Conservation (phyloP, 1,284 basidiomycete species). For the Butyriboletus appendiculatus region DNA sequence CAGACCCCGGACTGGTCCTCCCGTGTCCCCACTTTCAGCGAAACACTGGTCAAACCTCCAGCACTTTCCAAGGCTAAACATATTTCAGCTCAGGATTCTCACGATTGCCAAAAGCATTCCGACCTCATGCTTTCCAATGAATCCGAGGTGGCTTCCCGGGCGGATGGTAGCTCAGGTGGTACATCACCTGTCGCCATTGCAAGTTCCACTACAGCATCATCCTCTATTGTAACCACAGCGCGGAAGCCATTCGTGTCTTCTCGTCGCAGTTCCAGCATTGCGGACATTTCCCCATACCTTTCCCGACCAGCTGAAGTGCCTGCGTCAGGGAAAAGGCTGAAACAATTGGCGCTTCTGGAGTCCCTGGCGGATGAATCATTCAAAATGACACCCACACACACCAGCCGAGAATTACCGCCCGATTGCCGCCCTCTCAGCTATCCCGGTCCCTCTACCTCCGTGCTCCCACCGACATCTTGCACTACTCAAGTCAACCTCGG, state of each 20-base stretch:
- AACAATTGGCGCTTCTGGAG: slow-evolving; percentile 75
- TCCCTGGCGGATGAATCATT: slow-evolving; percentile 71
- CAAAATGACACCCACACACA: slow-evolving; percentile 51
- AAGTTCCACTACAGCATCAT: slow-evolving; percentile 6
- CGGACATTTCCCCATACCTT: slow-evolving; percentile 67
- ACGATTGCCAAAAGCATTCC: slow-evolving; percentile 17
- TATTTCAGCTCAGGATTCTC: slow-evolving; percentile 1
- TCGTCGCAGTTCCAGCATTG: slow-evolving; percentile 44
- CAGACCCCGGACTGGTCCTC: slow-evolving; percentile 37
- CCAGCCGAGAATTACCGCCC: slow-evolving; percentile 36
- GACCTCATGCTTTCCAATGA: slow-evolving; percentile 10
- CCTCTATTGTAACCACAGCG: slow-evolving; percentile 8
- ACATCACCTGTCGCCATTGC: slow-evolving; percentile 14
- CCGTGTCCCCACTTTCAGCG: slow-evolving; percentile 29
- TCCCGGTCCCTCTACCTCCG: slow-evolving; percentile 21
- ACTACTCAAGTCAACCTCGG: slow-evolving; percentile 7
- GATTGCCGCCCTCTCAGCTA: slow-evolving; percentile 4
- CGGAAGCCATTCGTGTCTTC: slow-evolving; percentile 31
- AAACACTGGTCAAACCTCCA: slow-evolving; percentile 6
- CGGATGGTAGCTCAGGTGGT: slow-evolving; percentile 5
- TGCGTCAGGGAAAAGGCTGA: slow-evolving; percentile 60
- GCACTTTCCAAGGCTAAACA: slow-evolving; percentile 8
- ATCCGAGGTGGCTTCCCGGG: slow-evolving; percentile 27
- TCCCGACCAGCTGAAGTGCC: slow-evolving; percentile 49
- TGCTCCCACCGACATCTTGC: slow-evolving; percentile 18